Percentiles rank a stretch among this genome's conserved stretches.
These are phyloP conservation scores for Alternaria arborescens DNA, from an alignment of 2,329 filamentous ascomycete genomes.

Conservation along the genomic window DNA sequence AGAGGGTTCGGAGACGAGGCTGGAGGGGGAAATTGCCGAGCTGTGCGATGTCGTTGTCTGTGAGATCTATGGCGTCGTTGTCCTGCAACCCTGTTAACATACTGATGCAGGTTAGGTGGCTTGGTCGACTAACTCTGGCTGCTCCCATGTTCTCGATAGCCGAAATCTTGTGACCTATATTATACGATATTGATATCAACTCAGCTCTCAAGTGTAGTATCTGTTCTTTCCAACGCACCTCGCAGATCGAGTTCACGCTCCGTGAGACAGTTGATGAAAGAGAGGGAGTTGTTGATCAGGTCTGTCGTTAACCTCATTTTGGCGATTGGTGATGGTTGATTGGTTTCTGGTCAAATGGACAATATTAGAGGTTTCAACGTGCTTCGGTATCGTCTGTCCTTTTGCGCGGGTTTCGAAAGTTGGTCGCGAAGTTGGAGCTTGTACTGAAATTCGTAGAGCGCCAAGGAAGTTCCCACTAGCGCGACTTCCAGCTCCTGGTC, in stretches of 20 bases:
- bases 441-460: conserved; percentile 15
- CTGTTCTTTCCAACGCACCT: conserved; percentile 99
- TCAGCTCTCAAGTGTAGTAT: conserved; percentile 91
- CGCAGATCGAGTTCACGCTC: conserved; percentile 98
- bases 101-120: neutral
- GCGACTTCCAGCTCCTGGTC: conserved; percentile 1
- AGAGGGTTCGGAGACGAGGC: conserved; percentile 84
- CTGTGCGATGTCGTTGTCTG: conserved; percentile 93
- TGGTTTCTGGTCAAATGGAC: neutral
- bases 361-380: neutral
- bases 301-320: conserved; percentile 94
- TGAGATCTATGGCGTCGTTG: conserved; percentile 97
- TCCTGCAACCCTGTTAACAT: conserved; percentile 63
- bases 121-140: conserved; percentile 76
- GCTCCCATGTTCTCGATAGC: conserved; percentile 97
- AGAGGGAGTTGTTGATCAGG: conserved; percentile 91
- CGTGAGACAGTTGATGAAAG: conserved; percentile 98
- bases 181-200: conserved; percentile 76
- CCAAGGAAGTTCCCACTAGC: conserved; percentile 18
- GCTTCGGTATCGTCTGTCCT: neutral
- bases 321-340: conserved; percentile 25
- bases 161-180: conserved; percentile 95
- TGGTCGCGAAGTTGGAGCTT: conserved; percentile 14
- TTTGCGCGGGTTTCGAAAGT: conserved; percentile 9
- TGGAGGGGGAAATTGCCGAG: conserved; percentile 93